These are phyloP conservation scores for Ustilago loliicola DNA, from an alignment of 1,284 basidiomycete genomes.

Conservation along the genomic window DNA sequence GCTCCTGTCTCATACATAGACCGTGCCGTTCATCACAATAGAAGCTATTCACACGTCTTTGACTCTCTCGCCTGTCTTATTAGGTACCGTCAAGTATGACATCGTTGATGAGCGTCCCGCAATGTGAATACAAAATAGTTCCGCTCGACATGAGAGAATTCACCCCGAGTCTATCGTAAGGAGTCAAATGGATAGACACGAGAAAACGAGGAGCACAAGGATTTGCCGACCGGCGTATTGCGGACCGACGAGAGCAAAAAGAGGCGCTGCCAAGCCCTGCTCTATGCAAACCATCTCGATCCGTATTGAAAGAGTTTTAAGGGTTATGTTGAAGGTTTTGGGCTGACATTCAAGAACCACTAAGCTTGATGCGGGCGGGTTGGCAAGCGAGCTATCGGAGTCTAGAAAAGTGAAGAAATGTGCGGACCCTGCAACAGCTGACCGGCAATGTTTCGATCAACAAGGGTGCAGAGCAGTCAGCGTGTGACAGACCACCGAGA, in stretches of 20 bases:
- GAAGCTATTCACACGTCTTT: background rate
- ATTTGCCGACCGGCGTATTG: background rate
- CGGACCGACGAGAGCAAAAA: background rate
- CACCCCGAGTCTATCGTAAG: background rate
- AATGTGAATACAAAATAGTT: too few species aligned
- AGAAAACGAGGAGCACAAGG: background rate
- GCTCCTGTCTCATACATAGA: too few species aligned
- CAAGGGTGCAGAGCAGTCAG: background rate
- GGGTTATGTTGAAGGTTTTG: background rate
- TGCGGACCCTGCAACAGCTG: constrained; percentile 9
- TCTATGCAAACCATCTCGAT: background rate
- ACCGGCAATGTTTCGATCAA: background rate
- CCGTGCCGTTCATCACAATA: too few species aligned
- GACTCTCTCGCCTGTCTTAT: too few species aligned
- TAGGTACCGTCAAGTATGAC: too few species aligned
- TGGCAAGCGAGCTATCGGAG: constrained; percentile 6
- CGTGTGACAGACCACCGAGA: constrained; percentile 1
- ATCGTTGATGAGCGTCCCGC: too few species aligned
- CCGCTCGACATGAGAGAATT: background rate
- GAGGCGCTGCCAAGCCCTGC: constrained; percentile 7
- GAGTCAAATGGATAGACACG: background rate
- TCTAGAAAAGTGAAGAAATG: constrained; percentile 5
- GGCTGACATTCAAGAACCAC: constrained; percentile 6
- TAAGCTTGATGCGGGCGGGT: background rate
- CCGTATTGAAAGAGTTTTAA: background rate